These are phyloP conservation scores for Leishmania gerbilli DNA, from an alignment of 208 protist species.

Conservation along the genomic window DNA sequence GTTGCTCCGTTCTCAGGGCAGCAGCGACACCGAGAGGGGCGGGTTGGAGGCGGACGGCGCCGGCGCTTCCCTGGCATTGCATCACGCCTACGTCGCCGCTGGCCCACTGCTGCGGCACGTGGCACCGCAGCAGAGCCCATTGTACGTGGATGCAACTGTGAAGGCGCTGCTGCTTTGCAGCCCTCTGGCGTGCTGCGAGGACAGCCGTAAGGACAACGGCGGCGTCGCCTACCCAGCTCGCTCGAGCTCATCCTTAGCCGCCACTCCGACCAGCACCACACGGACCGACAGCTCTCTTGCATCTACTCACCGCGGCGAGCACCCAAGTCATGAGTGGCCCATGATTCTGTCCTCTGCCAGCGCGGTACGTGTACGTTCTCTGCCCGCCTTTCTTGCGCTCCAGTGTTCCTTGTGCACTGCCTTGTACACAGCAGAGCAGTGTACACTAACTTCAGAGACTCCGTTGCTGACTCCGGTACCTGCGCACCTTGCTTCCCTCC, in stretches of 20 bases:
- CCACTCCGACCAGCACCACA: background rate
- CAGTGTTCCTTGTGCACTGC: slow-evolving; percentile 11
- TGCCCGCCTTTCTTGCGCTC: slow-evolving; percentile 10
- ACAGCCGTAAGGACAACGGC: background rate
- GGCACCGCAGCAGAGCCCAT: slow-evolving; percentile 2
- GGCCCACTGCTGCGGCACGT: slow-evolving; percentile 10
- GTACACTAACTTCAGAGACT: background rate
- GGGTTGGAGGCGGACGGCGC: background rate
- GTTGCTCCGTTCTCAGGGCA: background rate
- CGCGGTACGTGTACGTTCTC: background rate
- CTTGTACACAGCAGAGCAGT: background rate
- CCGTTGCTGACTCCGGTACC: background rate
- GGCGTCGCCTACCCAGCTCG: background rate
- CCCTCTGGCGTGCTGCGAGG: background rate
- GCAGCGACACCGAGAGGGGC: background rate
- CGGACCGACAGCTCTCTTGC: background rate
- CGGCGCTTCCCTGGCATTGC: slow-evolving; percentile 2
- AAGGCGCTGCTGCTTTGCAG: slow-evolving; percentile 18
- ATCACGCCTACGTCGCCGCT: slow-evolving; percentile 25
- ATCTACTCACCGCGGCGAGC: background rate
- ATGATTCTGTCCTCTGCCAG: slow-evolving; percentile 25
- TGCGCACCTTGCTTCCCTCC: background rate
- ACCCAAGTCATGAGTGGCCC: slow-evolving; percentile 9
- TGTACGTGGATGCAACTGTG: slow-evolving; percentile 23
- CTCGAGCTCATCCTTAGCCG: background rate